A percentile compares a stretch with the other conserved stretches of the same genome.
These are phyloP conservation scores for Breynia disticha DNA, from an alignment of 441 rosid genomes.

Conservation along the genomic window DNA sequence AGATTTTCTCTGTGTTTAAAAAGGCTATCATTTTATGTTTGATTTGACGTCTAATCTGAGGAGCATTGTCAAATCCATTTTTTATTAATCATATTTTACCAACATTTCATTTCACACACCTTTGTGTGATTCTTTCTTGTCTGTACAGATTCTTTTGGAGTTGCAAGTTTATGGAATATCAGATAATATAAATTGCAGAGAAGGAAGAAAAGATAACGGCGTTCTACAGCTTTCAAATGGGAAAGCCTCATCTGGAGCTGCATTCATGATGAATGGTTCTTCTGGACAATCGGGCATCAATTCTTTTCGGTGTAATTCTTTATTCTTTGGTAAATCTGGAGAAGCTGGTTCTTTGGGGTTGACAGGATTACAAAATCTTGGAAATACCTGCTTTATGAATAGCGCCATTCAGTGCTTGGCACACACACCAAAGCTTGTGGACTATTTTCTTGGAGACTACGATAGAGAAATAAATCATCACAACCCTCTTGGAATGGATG, in stretches of 20 bases:
- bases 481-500: slow-evolving; percentile 64
- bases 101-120: no score
- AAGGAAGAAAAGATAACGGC: slow-evolving; percentile 33
- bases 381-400: slow-evolving; percentile 80
- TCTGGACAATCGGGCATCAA: slow-evolving; percentile 23
- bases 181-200: slow-evolving; percentile 35
- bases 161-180: slow-evolving; percentile 63
- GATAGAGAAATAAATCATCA: slow-evolving; percentile 46
- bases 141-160: slow-evolving; percentile 43
- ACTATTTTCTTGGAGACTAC: slow-evolving; percentile 61
- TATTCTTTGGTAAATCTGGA: slow-evolving; percentile 24
- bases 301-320: slow-evolving; percentile 17
- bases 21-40: neutral
- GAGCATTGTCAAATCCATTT: no score
- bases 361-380: slow-evolving; percentile 62
- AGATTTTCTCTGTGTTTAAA: neutral
- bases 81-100: no score
- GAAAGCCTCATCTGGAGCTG: slow-evolving; percentile 15
- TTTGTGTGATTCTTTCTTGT: neutral
- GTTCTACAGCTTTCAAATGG: slow-evolving; percentile 20
- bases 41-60: no score
- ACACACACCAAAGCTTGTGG: slow-evolving; percentile 59
- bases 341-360: slow-evolving; percentile 49
- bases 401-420: slow-evolving; percentile 65
- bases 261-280: slow-evolving; percentile 28